Base-by-base conservation (phyloP, 805 yeast species). In the Saccharomycopsis javanensis region DNA sequence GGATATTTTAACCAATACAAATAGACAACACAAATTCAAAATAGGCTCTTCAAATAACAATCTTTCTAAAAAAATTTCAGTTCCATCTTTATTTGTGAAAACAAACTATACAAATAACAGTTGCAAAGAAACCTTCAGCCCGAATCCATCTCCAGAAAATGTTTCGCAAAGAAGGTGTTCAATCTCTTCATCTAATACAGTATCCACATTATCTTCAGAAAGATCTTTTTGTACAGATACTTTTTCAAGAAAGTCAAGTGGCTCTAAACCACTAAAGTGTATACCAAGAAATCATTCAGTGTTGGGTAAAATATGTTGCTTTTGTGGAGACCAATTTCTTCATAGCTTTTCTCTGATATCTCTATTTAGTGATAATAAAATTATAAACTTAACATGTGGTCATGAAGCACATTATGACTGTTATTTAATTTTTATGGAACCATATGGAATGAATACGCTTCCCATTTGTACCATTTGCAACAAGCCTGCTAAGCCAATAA, bases 361-460 rank as follows among this genome's bases (percentile, higher is more conserved):
- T 42, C n/a, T 42, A 42, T 42, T 42, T n/a, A 42, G 28, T 42
- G 48, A 42, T 20, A 42, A 56, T 18, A 53, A 56, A 25, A 53
- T 56, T 7, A 48, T 60, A n/a, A 23, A 11, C 5, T 35, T 60
- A 10, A 37, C 46, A 3, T 60, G 62, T 51, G 55, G 53, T 16
- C 62, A 60, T 50, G 54, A 51, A 15, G 56, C 57, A 27, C 62
- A 60, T 51, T 53, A 25, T 37, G 57, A 58, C 10, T 60, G 62
- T 42, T 58, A 38, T 34, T 37, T 55, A 20, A 51, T 37, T 5
- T 18, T 55, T 27, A 46, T 60, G 54, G 55, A 60, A 20, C 50
- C 23, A 25, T 18, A 35, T 15, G 54, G 56, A 15, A 33, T 55
- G 25, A 25, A 53, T 15, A 18, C 38, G 13, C 50, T 55, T 35